Evolutionary conservation across 1,284 basidiomycete genomes (phyloP), one percentile per base, ranked within the genome.

Genomic region (Gymnopus androsaceus): DNA sequence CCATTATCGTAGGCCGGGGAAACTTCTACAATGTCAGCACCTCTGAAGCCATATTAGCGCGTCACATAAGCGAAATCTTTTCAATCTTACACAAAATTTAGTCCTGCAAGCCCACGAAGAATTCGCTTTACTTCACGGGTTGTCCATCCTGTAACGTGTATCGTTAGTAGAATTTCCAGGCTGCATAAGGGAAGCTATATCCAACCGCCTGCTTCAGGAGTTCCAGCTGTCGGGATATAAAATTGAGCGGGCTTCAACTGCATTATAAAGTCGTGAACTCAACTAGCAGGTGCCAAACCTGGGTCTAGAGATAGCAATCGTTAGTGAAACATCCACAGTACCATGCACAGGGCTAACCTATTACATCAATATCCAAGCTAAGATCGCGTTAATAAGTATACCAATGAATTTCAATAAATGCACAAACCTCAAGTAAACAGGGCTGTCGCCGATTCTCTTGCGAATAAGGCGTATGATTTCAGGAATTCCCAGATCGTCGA

Each of bases 131-230:
- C 77, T 69, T 92, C 89, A 47, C 90, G 80, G n/a, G 82, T 87
- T 4, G 88, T 90, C 87, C 87, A n/a, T n/a, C n/a, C n/a, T n/a
- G n/a, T n/a, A n/a, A n/a, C n/a, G n/a, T n/a, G n/a, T n/a, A n/a
- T n/a, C n/a, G n/a, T n/a, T n/a, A n/a, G n/a, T n/a, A n/a, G n/a
- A n/a, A n/a, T n/a, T n/a, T n/a, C n/a, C n/a, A n/a, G n/a, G n/a
- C n/a, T n/a, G n/a, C n/a, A n/a, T n/a, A n/a, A n/a, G n/a, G n/a
- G n/a, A n/a, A n/a, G n/a, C n/a, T n/a, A n/a, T n/a, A n/a, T n/a
- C n/a, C n/a, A 91, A 12, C 89, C 89, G 37, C 90, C 91, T 15
- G 85, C 81, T 70, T 92, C 90, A 6, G 90, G 90, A 3, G 91
- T 92, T n/a, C 91, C 90, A 59, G 89, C 87, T 87, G 59, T n/a